phyloP scores from a whole-genome alignment of 2,329 filamentous ascomycete genomes.

The Pseudopithomyces maydicus region DNA sequence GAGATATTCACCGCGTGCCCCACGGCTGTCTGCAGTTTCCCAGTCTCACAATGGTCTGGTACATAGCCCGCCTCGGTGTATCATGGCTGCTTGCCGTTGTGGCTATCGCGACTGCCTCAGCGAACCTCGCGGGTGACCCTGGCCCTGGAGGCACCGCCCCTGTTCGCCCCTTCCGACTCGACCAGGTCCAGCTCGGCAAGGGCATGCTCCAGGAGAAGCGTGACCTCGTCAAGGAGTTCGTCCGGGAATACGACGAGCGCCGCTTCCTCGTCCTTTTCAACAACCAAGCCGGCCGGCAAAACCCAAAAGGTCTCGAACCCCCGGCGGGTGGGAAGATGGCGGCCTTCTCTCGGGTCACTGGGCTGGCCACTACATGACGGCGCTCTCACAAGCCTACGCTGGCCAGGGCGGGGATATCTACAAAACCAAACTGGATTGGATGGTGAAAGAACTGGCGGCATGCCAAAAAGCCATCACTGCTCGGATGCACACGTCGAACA shows the following conservation, averaged over 20 bases:
- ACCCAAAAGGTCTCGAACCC: constrained; percentile 13
- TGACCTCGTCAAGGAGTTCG: constrained; percentile 14
- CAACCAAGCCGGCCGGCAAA: constrained; percentile 18
- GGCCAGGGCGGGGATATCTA: constrained; percentile 13
- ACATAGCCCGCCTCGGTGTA: not conserved
- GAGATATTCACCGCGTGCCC: not conserved
- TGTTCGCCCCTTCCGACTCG: constrained; percentile 18
- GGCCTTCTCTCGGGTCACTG: constrained; percentile 19
- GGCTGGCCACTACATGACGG: constrained; percentile 19
- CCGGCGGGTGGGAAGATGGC: constrained; percentile 20
- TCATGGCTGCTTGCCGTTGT: not conserved
- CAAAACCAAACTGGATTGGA: constrained; percentile 21
- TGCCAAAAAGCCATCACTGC: constrained; percentile 16
- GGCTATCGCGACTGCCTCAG: not conserved
- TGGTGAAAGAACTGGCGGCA: constrained; percentile 16
- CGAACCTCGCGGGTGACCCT: constrained; percentile 7
- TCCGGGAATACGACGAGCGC: constrained; percentile 18
- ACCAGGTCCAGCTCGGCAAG: constrained; percentile 18
- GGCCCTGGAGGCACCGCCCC: constrained; percentile 15
- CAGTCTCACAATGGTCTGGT: not conserved
- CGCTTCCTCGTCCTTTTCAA: constrained; percentile 21
- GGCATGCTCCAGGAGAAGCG: constrained; percentile 21
- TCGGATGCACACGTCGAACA: not conserved
- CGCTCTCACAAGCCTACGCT: constrained; percentile 19
- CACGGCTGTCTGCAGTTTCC: not conserved